Conservation (phyloP, 1,139 yeast species). For the Meyerozyma carpophila region DNA sequence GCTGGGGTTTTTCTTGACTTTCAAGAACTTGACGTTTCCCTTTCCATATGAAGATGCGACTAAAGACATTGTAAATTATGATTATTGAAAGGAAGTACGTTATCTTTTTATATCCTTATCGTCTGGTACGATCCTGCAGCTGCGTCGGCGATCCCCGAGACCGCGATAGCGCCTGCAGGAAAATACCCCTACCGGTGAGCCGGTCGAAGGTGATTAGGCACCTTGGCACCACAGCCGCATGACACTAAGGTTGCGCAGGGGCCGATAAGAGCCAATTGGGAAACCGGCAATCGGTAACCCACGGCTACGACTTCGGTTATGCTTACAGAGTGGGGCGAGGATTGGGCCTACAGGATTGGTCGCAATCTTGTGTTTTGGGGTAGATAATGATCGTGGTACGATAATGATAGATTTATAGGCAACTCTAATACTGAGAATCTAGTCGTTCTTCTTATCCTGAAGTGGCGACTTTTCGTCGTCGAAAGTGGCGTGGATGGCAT, state of each 20-base stretch:
- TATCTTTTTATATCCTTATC: neutral
- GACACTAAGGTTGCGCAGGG: neutral
- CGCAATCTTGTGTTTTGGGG: neutral
- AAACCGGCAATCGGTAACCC: no score
- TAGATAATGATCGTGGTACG: neutral
- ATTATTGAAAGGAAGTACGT: neutral
- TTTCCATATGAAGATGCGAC: conserved; percentile 72
- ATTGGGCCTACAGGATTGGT: no score
- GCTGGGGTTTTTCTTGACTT: conserved; percentile 70
- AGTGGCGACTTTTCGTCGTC: neutral
- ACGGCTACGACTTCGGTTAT: neutral
- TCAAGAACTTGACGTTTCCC: conserved; percentile 84
- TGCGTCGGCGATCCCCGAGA: neutral
- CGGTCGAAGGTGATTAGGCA: neutral
- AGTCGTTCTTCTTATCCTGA: neutral
- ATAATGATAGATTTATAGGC: neutral
- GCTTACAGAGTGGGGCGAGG: neutral
- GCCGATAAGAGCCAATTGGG: no score
- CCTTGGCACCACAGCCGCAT: neutral
- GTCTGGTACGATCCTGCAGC: neutral
- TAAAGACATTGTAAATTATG: conserved; percentile 10
- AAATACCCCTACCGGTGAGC: neutral
- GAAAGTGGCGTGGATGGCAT: neutral
- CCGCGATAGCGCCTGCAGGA: neutral
- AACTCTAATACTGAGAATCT: neutral